phyloP scores from a whole-genome alignment of 2,329 filamentous ascomycete genomes.

The Alternaria ventricosa region DNA sequence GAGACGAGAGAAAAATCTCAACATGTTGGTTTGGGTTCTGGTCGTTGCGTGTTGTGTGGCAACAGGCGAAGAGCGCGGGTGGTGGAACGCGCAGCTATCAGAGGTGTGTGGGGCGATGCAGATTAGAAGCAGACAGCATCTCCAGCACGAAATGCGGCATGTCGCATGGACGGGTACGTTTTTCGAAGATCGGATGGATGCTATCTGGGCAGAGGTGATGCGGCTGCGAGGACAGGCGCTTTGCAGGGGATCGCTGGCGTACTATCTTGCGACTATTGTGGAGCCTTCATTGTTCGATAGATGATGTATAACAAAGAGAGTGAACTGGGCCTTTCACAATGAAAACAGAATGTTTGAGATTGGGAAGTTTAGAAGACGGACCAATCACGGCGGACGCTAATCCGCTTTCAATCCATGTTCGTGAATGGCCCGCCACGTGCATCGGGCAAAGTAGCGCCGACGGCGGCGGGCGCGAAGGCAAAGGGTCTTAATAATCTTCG shows the following conservation, averaged over 20 bases:
- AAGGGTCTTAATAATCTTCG: constrained; percentile 18
- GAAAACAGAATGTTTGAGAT: neutral
- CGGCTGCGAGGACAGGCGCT: neutral
- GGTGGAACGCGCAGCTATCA: constrained; percentile 25
- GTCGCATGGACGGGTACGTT: constrained; percentile 34
- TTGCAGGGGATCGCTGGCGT: neutral
- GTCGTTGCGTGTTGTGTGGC: constrained; percentile 24
- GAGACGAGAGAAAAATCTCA: constrained; percentile 22
- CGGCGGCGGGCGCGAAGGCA: constrained; percentile 16
- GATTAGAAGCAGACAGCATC: neutral
- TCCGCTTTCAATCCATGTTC: constrained; percentile 1
- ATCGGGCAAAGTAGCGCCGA: constrained; percentile 11
- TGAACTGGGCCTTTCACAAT: neutral
- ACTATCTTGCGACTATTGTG: neutral
- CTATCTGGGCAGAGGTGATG: constrained; percentile 9
- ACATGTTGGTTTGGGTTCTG: constrained; percentile 31
- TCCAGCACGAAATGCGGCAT: constrained; percentile 18
- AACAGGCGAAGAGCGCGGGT: constrained; percentile 5
- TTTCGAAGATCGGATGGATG: constrained; percentile 17
- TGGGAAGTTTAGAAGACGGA: constrained; percentile 7
- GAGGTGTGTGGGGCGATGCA: constrained; percentile 13
- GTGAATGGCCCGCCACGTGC: constrained; percentile 15
- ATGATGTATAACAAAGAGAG: neutral
- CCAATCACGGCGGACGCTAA: constrained; percentile 6
- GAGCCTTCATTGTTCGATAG: neutral